Evolutionary conservation across 129 eudicot genomes (phyloP), one percentile per base, ranked within the genome.

Genomic region (Ambrosia artemisiifolia): DNA sequence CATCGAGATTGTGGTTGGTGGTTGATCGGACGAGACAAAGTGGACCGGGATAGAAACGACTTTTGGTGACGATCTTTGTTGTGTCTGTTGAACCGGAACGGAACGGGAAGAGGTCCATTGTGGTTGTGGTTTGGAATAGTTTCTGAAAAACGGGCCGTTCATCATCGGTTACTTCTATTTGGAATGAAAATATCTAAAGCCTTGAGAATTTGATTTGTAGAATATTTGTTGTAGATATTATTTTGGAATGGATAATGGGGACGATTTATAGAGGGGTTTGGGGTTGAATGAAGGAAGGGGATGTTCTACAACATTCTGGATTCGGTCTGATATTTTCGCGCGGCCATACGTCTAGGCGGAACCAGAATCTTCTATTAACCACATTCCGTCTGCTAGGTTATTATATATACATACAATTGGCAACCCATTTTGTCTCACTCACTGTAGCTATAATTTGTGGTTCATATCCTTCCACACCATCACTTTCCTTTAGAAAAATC

Each of bases 11-110:
- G 74, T 71, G 8, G 30, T 33, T 16, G 16, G 51, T 12, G 40
- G 43, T 65, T 35, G 65, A 33, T 70, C 71, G 12, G 83, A 74
- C 13, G 72, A 68, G 13, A 78, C 33, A 20, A 70, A 81, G 16
- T 78, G 83, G 13, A 85, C 79, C 13, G 86, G 85, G 54, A 85
- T 77, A 11, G 69, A 80, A 47, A 81, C 30, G 2, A 81, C 79
- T 71, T 69, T 78, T 51, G 83, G 83, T 4, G 66, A 55, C 5
- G 77, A 65, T 63, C 32, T 36, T 28, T 24, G 51, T 19, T 51
- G 79, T 0, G 65, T 53, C 65, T 65, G 72, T 9, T 70, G 75
- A 14, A 34, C 72, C 20, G 53, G 63, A 3, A 51, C 24, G 24
- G 18, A 62, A 34, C 61, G 78, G 9, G 42, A 13, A 20, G 65